Base-by-base conservation (phyloP, 208 protist genomes). In the Leishmania mexicana region DNA sequence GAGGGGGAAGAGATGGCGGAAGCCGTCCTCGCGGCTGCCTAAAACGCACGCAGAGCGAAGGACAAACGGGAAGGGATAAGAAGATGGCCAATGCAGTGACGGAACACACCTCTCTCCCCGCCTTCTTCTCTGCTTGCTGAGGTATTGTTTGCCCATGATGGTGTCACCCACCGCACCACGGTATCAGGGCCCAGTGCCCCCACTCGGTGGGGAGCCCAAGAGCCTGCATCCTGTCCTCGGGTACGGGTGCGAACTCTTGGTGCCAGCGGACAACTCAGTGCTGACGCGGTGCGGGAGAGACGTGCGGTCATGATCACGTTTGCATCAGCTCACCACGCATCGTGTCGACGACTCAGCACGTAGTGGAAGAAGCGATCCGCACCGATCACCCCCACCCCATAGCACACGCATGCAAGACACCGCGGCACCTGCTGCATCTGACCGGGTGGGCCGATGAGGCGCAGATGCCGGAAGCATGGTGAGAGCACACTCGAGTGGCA, bases 1-100 rank as follows among this genome's bases (percentile, higher is more conserved):
- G 65, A 83, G n/a, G 71, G 70, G 7, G 54, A 73, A n/a, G 75
- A 77, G 72, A 10, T 79, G 40, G 62, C 40, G 47, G 71, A 71
- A 19, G 60, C 76, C 62, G 73, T 83, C 57, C 15, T 42, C 60
- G 38, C 45, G 38, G 47, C 21, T 51, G n/a, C 1, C 53, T 76
- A 2, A 60, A 60, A 13, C 5, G 28, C 31, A 40, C 72, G 19
- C 38, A 35, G 40, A 53, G 42, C 38, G 24, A 53, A 73, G 35
- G 19, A 51, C 0, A 35, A 17, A 51, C 5, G 28, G 42, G 1
- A 19, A 47, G 15, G 42, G 42, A 31, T 2, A 24, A 15, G 21
- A 51, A 53, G 24, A 19, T 21, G 24, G 10, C 42, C 45, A n/a
- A 31, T 1, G 42, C 68, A 73, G 68, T 19, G 68, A n/a, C 40